Evolutionary conservation across 805 yeast genomes (phyloP).

Genomic region (Hyphopichia homilentoma): DNA sequence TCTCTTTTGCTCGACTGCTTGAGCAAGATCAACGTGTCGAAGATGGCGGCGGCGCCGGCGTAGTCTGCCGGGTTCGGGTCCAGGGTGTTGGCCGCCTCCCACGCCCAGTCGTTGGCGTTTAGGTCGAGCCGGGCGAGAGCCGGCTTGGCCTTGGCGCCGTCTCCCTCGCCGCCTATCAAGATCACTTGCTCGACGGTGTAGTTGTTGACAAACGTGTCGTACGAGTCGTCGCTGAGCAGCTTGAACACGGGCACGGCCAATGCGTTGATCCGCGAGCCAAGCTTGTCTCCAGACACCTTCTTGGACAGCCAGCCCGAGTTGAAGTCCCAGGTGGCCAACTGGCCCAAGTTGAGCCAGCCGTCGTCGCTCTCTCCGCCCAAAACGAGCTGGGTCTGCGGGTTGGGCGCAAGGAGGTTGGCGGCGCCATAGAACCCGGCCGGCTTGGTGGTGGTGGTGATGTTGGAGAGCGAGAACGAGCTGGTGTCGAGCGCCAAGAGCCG

Average conservation of each 20-base stretch:
- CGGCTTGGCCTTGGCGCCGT: constrained; percentile 39
- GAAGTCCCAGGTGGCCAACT: constrained; percentile 70
- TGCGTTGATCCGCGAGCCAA: constrained; percentile 54
- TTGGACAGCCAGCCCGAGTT: constrained; percentile 63
- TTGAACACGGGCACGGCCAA: constrained; percentile 53
- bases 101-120: constrained; percentile 28
- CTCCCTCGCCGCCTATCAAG: constrained; percentile 57
- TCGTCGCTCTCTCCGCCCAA: constrained; percentile 61
- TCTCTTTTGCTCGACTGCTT: constrained; percentile 21
- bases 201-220: constrained; percentile 24
- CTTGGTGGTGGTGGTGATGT: constrained; percentile 45
- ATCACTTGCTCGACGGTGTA: constrained; percentile 41
- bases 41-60: constrained; percentile 52
- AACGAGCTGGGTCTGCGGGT: constrained; percentile 46
- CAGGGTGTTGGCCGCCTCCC: constrained; percentile 26
- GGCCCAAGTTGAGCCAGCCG: constrained; percentile 74
- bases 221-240: constrained; percentile 14
- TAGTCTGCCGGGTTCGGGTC: constrained; percentile 17
- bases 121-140: constrained; percentile 36
- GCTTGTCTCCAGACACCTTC: constrained; percentile 21
- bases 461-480: constrained; percentile 23
- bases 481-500: constrained; percentile 46
- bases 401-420: constrained; percentile 39
- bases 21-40: constrained; percentile 47
- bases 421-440: constrained; percentile 59